These are phyloP conservation scores for Eucalyptus polyanthemos DNA, from an alignment of 345 rosid genomes.

Conservation along the genomic window DNA sequence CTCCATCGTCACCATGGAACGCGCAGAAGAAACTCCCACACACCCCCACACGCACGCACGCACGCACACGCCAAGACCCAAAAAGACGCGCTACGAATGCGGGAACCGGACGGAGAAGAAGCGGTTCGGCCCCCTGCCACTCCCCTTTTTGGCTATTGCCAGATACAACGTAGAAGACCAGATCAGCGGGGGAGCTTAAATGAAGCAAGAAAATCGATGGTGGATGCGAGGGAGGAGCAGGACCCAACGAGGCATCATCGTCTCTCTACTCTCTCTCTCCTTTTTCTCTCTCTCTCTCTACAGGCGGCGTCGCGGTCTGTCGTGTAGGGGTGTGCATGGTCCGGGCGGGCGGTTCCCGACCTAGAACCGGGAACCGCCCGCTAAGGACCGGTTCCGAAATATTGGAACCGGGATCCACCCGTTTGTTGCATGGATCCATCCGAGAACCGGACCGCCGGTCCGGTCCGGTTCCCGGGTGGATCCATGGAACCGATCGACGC, in stretches of 20 bases:
- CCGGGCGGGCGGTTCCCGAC: no score
- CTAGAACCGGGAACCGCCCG: no score
- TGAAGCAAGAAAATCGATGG: background rate
- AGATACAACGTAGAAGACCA: background rate
- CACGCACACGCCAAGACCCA: background rate
- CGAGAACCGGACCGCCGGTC: no score
- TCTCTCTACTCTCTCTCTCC: background rate
- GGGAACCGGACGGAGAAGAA: background rate
- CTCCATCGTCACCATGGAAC: conserved; percentile 16
- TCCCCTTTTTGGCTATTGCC: background rate
- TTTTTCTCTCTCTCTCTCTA: background rate
- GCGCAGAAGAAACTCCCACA: background rate
- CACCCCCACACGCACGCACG: background rate
- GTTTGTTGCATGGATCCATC: no score
- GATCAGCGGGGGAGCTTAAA: background rate
- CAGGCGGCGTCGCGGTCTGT: background rate
- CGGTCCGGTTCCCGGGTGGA: no score
- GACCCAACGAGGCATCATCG: background rate
- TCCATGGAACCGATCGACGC: no score
- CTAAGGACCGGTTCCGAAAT: no score
- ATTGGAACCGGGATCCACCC: no score
- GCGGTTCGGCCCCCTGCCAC: background rate
- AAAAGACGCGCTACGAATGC: background rate
- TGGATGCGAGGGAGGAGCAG: background rate
- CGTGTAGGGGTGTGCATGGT: no score